Base-by-base conservation (phyloP, 495 filamentous ascomycete species). In the Podospora australis region DNA sequence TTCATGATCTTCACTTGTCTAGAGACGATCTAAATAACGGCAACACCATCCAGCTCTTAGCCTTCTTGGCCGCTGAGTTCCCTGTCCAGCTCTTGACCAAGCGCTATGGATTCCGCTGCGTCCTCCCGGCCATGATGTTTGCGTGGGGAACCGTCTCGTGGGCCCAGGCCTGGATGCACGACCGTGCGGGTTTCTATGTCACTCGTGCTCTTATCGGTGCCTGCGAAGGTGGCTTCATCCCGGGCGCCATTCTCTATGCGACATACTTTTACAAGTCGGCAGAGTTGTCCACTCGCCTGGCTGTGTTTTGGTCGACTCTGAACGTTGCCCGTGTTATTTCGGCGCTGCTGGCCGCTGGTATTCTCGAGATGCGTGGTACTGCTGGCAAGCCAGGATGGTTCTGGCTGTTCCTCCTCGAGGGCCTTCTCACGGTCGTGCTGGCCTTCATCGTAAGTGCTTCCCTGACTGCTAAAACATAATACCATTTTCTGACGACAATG, bases 61-160 rank as follows among this genome's bases (percentile, higher is more conserved):
- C 64, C 3, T 89, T 90, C 57, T 65, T 90, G 1, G 64, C 73
- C 4, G 82, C 86, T 0, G 85, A 90, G 57, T 65, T 90, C 11
- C 86, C 86, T 1, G 88, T 85, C 0, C 86, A 90, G 54, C 65
- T 90, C 1, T 63, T 90, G 14, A 81, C 78, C n/a, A 90, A 91
- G 64, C 65, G 65, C 25, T 49, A 72, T 38, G 74, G 73, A 6
- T 66, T 69, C 23, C 63, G 74, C 40, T 50, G 59, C 10, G 71
- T 65, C 56, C 69, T 75, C 4, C 73, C 71, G 0, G 62, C 59
- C 30, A 60, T 68, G 49, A 78, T 74, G 55, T 53, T 71, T 6
- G 39, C 55, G 6, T 76, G 72, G 73, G 66, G 63, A 6, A 54
- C 66, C 13, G 63, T 69, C 13, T 59, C 66, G 7, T 56, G 61